Evolutionary conservation across 106 monocot species (phyloP), one percentile per base, ranked within the genome.

Genomic region (Narthecium ossifragum): DNA sequence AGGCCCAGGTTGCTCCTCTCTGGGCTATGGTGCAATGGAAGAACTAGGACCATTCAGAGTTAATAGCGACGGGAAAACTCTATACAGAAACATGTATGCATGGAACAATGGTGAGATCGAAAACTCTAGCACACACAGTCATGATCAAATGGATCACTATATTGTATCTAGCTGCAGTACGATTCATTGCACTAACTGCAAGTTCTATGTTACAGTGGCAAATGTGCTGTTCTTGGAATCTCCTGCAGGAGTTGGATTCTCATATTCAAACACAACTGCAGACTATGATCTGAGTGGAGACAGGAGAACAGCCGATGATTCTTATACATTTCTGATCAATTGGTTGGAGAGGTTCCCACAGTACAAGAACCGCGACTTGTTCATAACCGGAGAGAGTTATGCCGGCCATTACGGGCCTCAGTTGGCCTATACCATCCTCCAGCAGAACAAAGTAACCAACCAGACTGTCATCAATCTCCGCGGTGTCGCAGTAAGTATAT

Each of bases 271-370:
- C 63, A 72, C 48, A 1, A 63, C 65, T 4, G 25, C 62, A 1
- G 78, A 72, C 26, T 71, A 72, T 38, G 4, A 11, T 1, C 2
- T 18, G 3, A 65, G 9, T 17, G 65, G 70, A 10, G 76, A 76
- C 34, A 41, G 15, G 26, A 36, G 53, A 23, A 68, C 79, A 8
- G 48, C 73, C 2, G 27, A 38, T 3, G 68, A 79, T 33, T 3
- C 73, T 3, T 60, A 60, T 22, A 62, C 60, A 0, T 79, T 73
- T 32, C 60, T 73, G 10, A 11, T 73, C 27, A 79, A 73, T 41
- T 79, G 79, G 79, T 13, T 73, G 28, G 58, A 73, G 41, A 79
- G 69, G 46, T 79, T 79, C 12, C 79, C 79, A 1, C 34, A 65
- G 21, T 79, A 73, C 53, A 73, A 79, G 29, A 4, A 2, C 46